Evolutionary conservation across 768 basidiomycete species (phyloP), one percentile per base, ranked within the genome.

Genomic region (Pleurotus tuoliensis): DNA sequence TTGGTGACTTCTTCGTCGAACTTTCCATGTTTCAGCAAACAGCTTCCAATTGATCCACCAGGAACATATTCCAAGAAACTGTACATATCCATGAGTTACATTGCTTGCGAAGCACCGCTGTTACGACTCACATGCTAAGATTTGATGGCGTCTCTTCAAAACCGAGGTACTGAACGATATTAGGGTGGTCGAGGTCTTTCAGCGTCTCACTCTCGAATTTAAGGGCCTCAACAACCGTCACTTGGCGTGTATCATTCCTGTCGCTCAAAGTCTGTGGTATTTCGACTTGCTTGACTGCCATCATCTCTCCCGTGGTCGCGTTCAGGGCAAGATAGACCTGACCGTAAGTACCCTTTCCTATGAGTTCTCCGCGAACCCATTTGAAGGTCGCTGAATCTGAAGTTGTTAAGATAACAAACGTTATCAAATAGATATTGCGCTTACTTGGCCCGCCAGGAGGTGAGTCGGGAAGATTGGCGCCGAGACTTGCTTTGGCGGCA

Each of bases 21-120:
- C 66, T 90, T 90, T 60, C 94, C 94, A 66, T 98, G 89, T 59
- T 92, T 92, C 54, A 90, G 86, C 61, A 98, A 70, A 73, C 93
- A 87, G 66, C 90, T 85, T 62, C 93, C 92, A 58, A 99, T 83
- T 0, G 96, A 97, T 12, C 97, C 97, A 65, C 97, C 97, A 56
- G 96, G 94, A 55, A 99, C 96, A 68, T 99, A 99, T 75, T 99
- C 97, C 66, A 99, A 77, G 78, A 99, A 98, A 66, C 96, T 98
- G 61, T 46, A 27, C 50, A 47, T 44, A 56, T 57, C 54, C 34
- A 55, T 49, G 39, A 37, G 43, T 5, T 30, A 49, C 25, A 44
- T 43, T 12, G 38, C 25, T 30, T 24, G 2, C 50, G 59, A 25
- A 45, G 41, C 27, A 54, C 38, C 15, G 16, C 24, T 24, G 47